Evolutionary conservation across 495 filamentous ascomycete species (phyloP), one percentile per base, ranked within the genome.

Genomic region (Cladorrhinum samala): DNA sequence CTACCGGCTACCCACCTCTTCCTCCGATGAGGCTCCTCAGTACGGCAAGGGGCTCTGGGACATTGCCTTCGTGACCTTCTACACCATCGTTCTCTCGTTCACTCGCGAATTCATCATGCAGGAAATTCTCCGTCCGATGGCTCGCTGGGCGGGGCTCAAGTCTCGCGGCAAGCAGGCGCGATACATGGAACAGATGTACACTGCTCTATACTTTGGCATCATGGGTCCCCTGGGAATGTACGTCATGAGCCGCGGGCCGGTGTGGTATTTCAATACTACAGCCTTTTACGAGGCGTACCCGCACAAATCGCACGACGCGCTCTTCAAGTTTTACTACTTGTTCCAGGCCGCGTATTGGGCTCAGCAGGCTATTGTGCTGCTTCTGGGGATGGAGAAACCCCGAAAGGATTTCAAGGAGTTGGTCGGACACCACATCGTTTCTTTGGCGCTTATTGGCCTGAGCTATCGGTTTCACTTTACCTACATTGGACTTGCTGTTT

Each of bases 391-490:
- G 70, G 93, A 98, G 78, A 94, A 95, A 75, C 92, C 88, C 20
- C 77, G 93, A 11, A 96, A 96, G 74, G 93, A 98, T 65, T 97
- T 91, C 68, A 91, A 87, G 72, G 93, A 97, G 76, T 78, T 98
- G 46, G 89, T 97, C 24, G 83, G 83, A 42, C 93, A 98, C 66
- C 93, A 98, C 65, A 86, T 97, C 57, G 88, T 97, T 60, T 94
- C 89, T 9, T 67, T 98, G 50, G 75, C 85, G n/a, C 77, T 98
- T 50, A 97, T 98, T 55, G 83, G 72, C 25, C 68, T 91, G 65
- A 94, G 88, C 74, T 98, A 98, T 69, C 85, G 91, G 25, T 98
- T 95, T 76, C 94, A 98, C 69, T 98, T 98, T 69, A 93, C 93
- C 8, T 91, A 94, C 68, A 94, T 98, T 74, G 93, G 93, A n/a